phyloP scores from a whole-genome alignment of 352 stramenopile species.

The Phytophthora pinifolia region DNA sequence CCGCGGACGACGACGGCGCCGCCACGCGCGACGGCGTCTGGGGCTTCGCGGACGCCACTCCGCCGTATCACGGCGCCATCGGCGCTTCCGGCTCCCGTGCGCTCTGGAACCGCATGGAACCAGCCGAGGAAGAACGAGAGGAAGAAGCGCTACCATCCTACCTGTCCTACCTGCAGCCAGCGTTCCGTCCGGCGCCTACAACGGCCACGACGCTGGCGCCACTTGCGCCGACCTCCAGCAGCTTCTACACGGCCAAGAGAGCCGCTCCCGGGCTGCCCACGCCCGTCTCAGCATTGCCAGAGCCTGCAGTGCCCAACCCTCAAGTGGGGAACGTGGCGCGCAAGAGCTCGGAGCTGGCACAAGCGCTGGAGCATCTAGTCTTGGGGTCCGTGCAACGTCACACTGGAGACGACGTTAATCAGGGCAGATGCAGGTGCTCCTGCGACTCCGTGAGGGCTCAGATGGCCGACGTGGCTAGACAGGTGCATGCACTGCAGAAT shows the following conservation, averaged over 20 bases:
- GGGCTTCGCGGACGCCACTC: constrained; percentile 21
- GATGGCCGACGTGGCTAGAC: constrained; percentile 51
- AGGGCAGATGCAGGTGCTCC: constrained; percentile 27
- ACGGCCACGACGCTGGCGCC: constrained; percentile 11
- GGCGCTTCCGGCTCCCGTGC: constrained; percentile 41
- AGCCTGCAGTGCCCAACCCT: not conserved
- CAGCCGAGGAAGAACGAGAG: constrained; percentile 67
- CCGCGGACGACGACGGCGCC: constrained; percentile 26
- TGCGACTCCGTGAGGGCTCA: constrained; percentile 47
- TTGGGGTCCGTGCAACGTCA: constrained; percentile 39
- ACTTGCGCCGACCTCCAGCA: not conserved
- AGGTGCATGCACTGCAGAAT: constrained; percentile 50
- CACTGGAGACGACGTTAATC: constrained; percentile 10
- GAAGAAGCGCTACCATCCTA: constrained; percentile 75
- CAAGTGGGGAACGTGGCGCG: constrained; percentile 34
- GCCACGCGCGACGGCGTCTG: constrained; percentile 26
- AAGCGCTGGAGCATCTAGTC: constrained; percentile 61
- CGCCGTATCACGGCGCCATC: constrained; percentile 37
- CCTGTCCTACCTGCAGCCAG: constrained; percentile 61
- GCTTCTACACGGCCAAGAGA: constrained; percentile 21
- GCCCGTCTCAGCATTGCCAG: constrained; percentile 6
- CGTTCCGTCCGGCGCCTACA: constrained; percentile 36
- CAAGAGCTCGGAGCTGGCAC: constrained; percentile 60
- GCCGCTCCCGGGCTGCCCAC: constrained; percentile 13
- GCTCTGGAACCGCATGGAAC: constrained; percentile 67